Conservation (phyloP, 768 basidiomycete genomes). For the Dioszegia aurantiaca region DNA sequence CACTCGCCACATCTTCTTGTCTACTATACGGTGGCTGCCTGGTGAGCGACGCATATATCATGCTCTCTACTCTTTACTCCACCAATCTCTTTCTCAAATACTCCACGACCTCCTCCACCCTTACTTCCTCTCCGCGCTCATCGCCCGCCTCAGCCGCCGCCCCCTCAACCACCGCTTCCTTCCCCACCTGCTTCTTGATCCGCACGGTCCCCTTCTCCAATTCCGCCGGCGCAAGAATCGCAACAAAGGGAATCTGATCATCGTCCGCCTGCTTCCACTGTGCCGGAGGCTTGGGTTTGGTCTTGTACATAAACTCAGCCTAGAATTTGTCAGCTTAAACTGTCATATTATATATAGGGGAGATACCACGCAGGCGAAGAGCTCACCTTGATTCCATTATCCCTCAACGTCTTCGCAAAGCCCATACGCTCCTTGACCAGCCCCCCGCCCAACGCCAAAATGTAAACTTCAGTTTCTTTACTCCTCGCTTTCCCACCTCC, state of each 20-base stretch:
- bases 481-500: constrained; percentile 69
- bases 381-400: constrained; percentile 79
- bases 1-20: too few relatives aligned
- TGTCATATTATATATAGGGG: background rate
- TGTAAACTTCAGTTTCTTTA: constrained; percentile 91
- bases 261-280: constrained; percentile 89
- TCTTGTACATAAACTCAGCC: constrained; percentile 90
- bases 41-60: too few relatives aligned
- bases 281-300: constrained; percentile 77
- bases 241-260: constrained; percentile 87
- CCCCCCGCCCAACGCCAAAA: constrained; percentile 86
- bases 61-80: background rate
- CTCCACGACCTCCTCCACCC: constrained; percentile 61
- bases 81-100: constrained; percentile 58
- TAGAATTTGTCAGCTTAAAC: constrained; percentile 49
- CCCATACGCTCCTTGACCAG: constrained; percentile 77
- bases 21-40: too few relatives aligned
- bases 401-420: constrained; percentile 75
- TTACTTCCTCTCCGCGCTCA: constrained; percentile 61
- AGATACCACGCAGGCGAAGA: background rate
- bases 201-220: constrained; percentile 76
- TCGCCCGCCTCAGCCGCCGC: constrained; percentile 5
- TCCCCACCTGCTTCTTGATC: constrained; percentile 81
- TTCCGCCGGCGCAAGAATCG: constrained; percentile 87
- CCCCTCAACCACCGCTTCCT: constrained; percentile 60